Evolutionary conservation across 306 rosid species (phyloP), one percentile per base, ranked within the genome.

Genomic region (Notholithocarpus densiflorus): DNA sequence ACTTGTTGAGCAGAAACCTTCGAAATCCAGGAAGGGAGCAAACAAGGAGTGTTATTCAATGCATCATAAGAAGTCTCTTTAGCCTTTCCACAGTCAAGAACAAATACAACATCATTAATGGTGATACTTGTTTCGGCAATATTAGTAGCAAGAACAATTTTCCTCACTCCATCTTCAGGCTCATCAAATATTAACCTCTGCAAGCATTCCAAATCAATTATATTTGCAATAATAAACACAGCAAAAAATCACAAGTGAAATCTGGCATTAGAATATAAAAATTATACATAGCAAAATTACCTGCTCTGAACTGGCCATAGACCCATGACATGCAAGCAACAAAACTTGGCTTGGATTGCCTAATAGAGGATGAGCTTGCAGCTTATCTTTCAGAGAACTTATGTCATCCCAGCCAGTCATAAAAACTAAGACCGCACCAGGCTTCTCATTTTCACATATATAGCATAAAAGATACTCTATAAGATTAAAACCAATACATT

Each of bases 371-470:
- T 93, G 92, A 32, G 88, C 71, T 71, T 80, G 91, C 75, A 96
- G 91, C 84, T 93, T 93, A 56, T 96, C 99, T 80, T 90, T 96
- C 71, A 96, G 84, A 82, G 92, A 90, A 79, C 80, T 90, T 78
- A 96, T 93, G 79, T 93, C 99, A 84, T 96, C 99, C 97, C 99
- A 96, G 73, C 99, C 99, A 62, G 99, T 96, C 99, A 96, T 89
- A 86, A 96, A 96, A 86, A 96, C 93, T 77, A 96, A 88, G 81
- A 96, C 81, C 55, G 97, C 99, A 53, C 99, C 99, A 55, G 94
- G 94, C 73, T 75, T 81, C 74, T 96, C 94, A 60, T 86, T 86
- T 83, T 90, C 90, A 81, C 98, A 95, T 85, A 93, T 93, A 79
- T 87, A 75, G 88, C 87, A 89, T 60, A 96, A 81, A 71, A 93